phyloP scores from a whole-genome alignment of 176 grass and related monocot genomes.

The Phyllostachys edulis region DNA sequence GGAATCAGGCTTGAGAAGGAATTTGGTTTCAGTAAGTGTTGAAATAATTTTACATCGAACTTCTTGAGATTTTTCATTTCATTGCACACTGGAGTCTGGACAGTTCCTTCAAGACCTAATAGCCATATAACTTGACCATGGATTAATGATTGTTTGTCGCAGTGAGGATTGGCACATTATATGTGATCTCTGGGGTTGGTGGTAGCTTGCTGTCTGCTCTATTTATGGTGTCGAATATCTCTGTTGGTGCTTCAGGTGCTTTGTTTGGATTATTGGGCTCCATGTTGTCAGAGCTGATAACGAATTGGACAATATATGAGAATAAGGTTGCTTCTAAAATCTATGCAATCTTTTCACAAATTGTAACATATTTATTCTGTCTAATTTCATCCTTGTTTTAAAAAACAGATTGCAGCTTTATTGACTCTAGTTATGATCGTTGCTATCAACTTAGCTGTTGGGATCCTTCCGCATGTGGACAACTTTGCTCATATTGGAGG shows the following conservation, averaged over 20 bases:
- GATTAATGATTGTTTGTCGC: slow-evolving; percentile 25
- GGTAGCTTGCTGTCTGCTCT: slow-evolving; percentile 90
- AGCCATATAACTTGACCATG: slow-evolving; percentile 6
- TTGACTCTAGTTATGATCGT: slow-evolving; percentile 73
- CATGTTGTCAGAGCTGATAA: slow-evolving; percentile 95
- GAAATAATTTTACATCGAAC: neutral
- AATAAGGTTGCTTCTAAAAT: slow-evolving; percentile 64
- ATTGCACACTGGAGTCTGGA: neutral
- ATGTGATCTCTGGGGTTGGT: slow-evolving; percentile 82
- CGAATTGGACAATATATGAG: slow-evolving; percentile 97
- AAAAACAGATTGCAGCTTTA: slow-evolving; percentile 69
- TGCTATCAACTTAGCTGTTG: slow-evolving; percentile 74
- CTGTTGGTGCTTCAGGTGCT: slow-evolving; percentile 96
- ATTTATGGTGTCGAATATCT: slow-evolving; percentile 80
- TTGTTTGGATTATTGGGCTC: slow-evolving; percentile 93
- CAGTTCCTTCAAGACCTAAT: slow-evolving; percentile 7
- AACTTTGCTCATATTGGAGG: slow-evolving; percentile 98
- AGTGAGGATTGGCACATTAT: slow-evolving; percentile 89
- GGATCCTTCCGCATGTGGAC: slow-evolving; percentile 84
- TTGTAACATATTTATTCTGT: neutral
- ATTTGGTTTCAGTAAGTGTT: slow-evolving; percentile 82
- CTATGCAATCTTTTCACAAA: slow-evolving; percentile 6
- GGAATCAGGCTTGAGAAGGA: slow-evolving; percentile 91
- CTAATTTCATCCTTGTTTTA: slow-evolving; percentile 27
- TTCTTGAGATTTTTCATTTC: neutral